Percentiles rank a stretch among this genome's conserved stretches.
Evolutionary conservation across 768 basidiomycete species (phyloP).

Genomic region (Clitopilus hobsonii): DNA sequence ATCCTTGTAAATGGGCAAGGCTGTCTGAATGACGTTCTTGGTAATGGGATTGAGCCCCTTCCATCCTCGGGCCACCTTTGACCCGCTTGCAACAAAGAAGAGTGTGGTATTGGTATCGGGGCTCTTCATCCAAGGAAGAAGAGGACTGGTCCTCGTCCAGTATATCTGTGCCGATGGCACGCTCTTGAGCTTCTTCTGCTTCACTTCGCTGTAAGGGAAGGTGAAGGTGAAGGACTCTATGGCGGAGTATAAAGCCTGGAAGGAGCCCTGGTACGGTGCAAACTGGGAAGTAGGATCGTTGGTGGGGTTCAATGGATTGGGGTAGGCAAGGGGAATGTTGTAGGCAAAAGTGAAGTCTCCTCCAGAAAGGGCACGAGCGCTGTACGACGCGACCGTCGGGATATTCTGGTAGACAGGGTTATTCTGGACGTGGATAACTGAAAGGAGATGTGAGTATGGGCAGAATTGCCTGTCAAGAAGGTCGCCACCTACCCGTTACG

Average conservation of each 20-base stretch:
- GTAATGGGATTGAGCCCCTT: conserved; percentile 2
- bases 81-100: conserved; percentile 10
- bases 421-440: conserved; percentile 15
- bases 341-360: conserved; percentile 11
- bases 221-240: conserved; percentile 17
- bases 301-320: conserved; percentile 15
- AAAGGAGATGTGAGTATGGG: background rate
- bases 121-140: conserved; percentile 12
- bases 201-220: conserved; percentile 7
- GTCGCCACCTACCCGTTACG: conserved; percentile 8
- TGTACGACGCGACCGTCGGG: conserved; percentile 4
- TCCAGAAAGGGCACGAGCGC: conserved; percentile 9
- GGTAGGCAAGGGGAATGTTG: conserved; percentile 14
- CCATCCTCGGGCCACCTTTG: conserved; percentile 11
- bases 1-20: conserved; percentile 10
- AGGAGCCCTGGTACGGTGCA: conserved; percentile 10
- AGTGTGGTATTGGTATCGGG: conserved; percentile 8
- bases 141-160: conserved; percentile 12
- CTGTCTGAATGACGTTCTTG: conserved; percentile 7
- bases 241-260: conserved; percentile 11
- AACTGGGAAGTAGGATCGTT: conserved; percentile 9
- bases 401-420: conserved; percentile 15
- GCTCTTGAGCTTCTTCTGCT: background rate
- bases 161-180: conserved; percentile 10
- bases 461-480: background rate